Percentiles rank a stretch among this genome's conserved stretches.
Evolutionary conservation across 2,329 filamentous ascomycete species (phyloP).

Genomic region (Botrytis fragariae): DNA sequence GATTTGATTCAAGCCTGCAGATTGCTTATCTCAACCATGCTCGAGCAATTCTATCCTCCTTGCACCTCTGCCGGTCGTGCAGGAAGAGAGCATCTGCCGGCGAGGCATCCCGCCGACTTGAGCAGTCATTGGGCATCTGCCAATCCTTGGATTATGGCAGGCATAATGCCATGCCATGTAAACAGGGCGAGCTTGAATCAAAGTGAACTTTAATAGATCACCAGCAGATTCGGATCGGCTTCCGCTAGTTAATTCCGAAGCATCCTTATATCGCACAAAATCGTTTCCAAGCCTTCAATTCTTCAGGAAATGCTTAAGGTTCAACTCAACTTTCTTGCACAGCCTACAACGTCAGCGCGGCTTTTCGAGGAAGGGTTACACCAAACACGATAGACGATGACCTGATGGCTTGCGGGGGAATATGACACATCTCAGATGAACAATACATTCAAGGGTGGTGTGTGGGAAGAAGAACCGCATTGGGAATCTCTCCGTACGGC

Average conservation of each 20-base stretch:
- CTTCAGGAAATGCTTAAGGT: not conserved
- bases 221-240: not conserved
- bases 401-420: not conserved
- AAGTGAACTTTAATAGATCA: not conserved
- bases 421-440: not conserved
- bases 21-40: not conserved
- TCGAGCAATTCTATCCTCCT: not conserved
- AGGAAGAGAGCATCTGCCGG: not conserved
- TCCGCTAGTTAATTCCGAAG: not conserved
- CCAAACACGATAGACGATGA: not conserved
- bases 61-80: not conserved
- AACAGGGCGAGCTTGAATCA: constrained; percentile 3
- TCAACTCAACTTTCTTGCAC: not conserved
- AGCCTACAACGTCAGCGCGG: not conserved
- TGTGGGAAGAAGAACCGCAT: not conserved
- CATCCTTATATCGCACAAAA: not conserved
- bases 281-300: not conserved
- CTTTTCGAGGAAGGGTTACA: not conserved
- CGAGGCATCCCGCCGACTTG: not conserved
- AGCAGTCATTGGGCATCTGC: not conserved
- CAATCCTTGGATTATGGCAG: constrained; percentile 1
- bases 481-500: not conserved
- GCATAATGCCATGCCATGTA: not conserved
- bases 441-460: not conserved
- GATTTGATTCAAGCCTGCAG: not conserved